phyloP scores from a whole-genome alignment of 2,329 filamentous ascomycete species.

The Fusarium sp. region DNA sequence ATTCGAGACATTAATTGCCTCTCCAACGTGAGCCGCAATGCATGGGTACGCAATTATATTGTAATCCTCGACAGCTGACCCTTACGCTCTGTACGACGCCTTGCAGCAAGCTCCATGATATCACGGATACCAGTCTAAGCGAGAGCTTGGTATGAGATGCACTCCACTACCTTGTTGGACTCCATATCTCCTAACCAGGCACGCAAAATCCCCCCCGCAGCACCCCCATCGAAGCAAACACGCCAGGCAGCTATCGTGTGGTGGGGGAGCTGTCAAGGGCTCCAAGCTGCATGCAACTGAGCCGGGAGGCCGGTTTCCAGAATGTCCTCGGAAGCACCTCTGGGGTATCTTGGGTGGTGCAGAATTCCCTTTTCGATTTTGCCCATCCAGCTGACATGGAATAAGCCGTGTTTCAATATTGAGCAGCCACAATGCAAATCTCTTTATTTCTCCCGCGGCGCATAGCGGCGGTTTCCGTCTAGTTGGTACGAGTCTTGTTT shows the following conservation, averaged over 20 bases:
- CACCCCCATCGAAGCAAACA: not conserved
- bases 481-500: conserved; percentile 29
- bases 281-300: not conserved
- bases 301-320: conserved; percentile 40
- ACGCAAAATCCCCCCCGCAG: conserved; percentile 28
- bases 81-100: not conserved
- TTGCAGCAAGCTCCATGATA: not conserved
- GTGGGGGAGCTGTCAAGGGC: conserved; percentile 34
- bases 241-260: conserved; percentile 28
- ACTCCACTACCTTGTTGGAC: too few relatives aligned
- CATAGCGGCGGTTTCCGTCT: conserved; percentile 35
- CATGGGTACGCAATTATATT: too few relatives aligned
- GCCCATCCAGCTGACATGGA: conserved; percentile 30
- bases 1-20: not conserved
- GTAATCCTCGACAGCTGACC: not conserved
- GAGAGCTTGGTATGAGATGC: not conserved
- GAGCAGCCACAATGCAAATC: conserved; percentile 28
- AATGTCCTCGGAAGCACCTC: conserved; percentile 42
- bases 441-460: conserved; percentile 11
- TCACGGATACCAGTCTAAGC: not conserved
- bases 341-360: conserved; percentile 19
- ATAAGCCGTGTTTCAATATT: conserved; percentile 8
- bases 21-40: not conserved
- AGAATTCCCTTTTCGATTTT: conserved; percentile 14
- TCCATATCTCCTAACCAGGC: conserved; percentile 6